Percentiles rank a stretch among this genome's conserved stretches.
Evolutionary conservation across 2,329 filamentous ascomycete species (phyloP).

Genomic region (Didymella glomerata): DNA sequence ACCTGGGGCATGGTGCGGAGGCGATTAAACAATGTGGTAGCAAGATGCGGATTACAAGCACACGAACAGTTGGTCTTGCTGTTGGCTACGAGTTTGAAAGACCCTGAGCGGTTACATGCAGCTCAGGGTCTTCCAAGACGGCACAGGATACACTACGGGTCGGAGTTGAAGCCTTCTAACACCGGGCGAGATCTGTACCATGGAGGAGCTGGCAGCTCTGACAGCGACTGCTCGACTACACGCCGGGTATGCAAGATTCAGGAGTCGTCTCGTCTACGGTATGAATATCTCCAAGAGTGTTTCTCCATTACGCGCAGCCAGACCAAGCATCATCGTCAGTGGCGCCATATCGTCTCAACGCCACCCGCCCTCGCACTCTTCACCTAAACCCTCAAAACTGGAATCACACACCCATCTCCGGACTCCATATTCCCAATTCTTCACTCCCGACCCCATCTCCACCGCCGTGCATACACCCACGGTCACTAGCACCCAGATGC

Average conservation of each 20-base stretch:
- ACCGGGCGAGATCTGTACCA: constrained; percentile 6
- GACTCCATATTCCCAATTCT: constrained; percentile 11
- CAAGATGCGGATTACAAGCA: neutral
- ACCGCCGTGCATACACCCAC: constrained; percentile 10
- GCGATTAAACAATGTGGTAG: neutral
- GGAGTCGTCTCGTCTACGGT: neutral
- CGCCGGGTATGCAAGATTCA: neutral
- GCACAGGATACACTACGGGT: constrained; percentile 1
- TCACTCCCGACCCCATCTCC: constrained; percentile 11
- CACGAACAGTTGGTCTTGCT: constrained; percentile 2
- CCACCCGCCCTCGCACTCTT: neutral
- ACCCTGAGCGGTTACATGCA: constrained; percentile 16
- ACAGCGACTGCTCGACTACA: neutral
- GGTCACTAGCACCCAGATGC: constrained; percentile 11
- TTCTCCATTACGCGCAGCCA: neutral
- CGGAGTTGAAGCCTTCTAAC: constrained; percentile 6
- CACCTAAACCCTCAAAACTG: neutral
- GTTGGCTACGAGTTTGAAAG: neutral
- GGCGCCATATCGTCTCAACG: neutral
- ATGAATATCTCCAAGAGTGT: neutral
- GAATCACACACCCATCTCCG: constrained; percentile 7
- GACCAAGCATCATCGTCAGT: neutral
- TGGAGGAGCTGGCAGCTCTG: neutral
- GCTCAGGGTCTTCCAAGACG: constrained; percentile 17
- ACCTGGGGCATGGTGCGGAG: constrained; percentile 8